A percentile compares a stretch with the other conserved stretches of the same genome.
Conservation (phyloP, 2,329 filamentous ascomycete genomes). For the Colletotrichum somersetense region DNA sequence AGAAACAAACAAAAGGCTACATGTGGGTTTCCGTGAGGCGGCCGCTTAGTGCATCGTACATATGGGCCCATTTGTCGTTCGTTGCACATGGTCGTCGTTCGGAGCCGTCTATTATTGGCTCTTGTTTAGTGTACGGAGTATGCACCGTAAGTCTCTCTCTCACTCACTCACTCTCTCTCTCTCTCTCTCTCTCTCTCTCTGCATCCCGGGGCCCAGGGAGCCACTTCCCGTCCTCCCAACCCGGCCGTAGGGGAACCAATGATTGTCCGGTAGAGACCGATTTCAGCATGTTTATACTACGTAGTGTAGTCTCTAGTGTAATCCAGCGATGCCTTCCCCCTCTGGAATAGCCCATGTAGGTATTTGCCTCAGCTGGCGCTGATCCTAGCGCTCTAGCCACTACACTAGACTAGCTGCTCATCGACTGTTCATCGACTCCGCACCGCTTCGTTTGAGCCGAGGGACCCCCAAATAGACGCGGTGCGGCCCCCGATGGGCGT, state of each 20-base stretch:
- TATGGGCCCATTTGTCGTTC: neutral
- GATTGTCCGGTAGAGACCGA: neutral
- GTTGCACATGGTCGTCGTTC: constrained; percentile 14
- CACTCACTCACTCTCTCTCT: constrained; percentile 9
- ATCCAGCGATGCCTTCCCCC: neutral
- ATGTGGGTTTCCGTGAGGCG: too few relatives aligned
- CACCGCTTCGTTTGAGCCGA: neutral
- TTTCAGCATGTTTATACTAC: neutral
- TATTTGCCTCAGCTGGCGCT: neutral
- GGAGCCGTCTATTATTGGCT: constrained; percentile 29
- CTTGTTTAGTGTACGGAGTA: too few relatives aligned
- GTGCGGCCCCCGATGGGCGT: neutral
- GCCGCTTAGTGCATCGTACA: too few relatives aligned
- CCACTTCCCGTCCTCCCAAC: constrained; percentile 9
- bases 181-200: constrained; percentile 11
- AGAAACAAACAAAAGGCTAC: constrained; percentile 2
- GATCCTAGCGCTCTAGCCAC: neutral
- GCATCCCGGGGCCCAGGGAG: constrained; percentile 17
- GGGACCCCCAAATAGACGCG: neutral
- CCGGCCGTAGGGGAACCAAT: neutral
- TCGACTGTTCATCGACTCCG: neutral
- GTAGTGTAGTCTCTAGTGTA: neutral
- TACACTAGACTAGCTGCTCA: too few relatives aligned
- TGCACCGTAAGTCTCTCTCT: too few relatives aligned
- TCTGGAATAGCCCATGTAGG: neutral